Base-by-base conservation (phyloP, 352 stramenopile species). In the Phytopythium boreale region DNA sequence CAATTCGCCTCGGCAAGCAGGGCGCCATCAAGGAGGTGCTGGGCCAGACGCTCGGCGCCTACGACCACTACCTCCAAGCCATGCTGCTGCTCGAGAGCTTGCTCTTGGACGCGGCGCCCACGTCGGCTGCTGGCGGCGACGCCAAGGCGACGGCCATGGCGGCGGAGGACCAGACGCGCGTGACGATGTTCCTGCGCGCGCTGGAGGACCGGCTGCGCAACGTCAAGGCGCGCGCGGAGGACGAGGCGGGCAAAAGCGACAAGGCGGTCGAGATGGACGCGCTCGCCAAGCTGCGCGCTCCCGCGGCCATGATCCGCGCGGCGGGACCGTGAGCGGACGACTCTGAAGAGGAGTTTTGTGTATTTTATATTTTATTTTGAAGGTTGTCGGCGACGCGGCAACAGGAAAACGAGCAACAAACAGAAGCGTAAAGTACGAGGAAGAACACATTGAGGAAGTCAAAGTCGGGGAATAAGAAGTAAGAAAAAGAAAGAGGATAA, bases 1-100 rank as follows among this genome's bases (percentile, higher is more conserved):
- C 80, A 3, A 71, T 92, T 52, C 79, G 79, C 37, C 65, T 90
- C 11, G 83, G 77, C 24, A 82, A 84, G 31, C 76, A 92, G 63
- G 81, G 73, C 1, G 80, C 83, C 1, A 78, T 92, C 34, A 82
- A 88, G 31, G 81, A 90, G 74, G 83, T 90, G 44, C 70, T 92
- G 19, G 81, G 83, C 14, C 83, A 90, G 53, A 75, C 68, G 34
- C 77, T 68, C 27, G 62, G 70, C 22, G 75, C 81, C 24, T 83
- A 87, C 56, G 78, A 90, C 53, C 70, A 84, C 24, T 88, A 90
- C 55, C 56, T 88, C 39, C 79, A 88, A 31, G 76, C 79, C 12
- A 74, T 87, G 56, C 71, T 90, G 6, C 56, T 87, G 44, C 66
- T 88, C n/a, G 77, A 90, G 66, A 90, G 77, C 50, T 63, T 90